Base-by-base conservation (phyloP, 2,329 filamentous ascomycete genomes). In the Phoma sp. region DNA sequence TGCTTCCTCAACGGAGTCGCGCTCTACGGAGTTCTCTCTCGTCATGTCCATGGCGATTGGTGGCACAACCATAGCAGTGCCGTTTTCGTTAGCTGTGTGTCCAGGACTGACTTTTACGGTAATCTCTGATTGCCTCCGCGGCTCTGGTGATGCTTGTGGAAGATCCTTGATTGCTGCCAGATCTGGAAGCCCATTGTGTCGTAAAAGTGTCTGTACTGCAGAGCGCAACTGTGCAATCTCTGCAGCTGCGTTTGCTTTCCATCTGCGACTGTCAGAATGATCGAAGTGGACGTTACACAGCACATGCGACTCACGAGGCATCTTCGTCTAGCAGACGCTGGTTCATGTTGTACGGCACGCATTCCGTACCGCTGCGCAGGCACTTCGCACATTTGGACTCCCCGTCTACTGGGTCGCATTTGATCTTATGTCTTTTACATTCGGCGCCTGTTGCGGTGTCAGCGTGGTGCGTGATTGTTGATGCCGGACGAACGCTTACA, bases 281-380 rank as follows among this genome's bases (percentile, higher is more conserved):
- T 25, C 36, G 33, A 11, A 14, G 2, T 15, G 7, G 5, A 15
- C 4, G 20, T 28, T 20, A 28, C 14, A 45, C 45, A 42, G 21
- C 38, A 52, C 34, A 39, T 50, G 47, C 23, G 18, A 66, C 64
- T 60, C 56, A 73, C 69, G 65, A 53, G 15, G 64, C 64, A 47
- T 73, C 71, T 56, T 72, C 71, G 21, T 72, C 68, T 26, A 68
- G 52, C 32, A 73, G 62, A 25, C 62, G 66, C 45, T 74, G 69
- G 40, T 69, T 66, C 40, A 69, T 60, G 47, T 73, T 74, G 60
- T 87, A 86, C 45, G 98, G 83, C 32, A 92, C 87, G 75, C 95
- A 99, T 74, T 95, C 96, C 57, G 90, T 91, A 76, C 93, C 65
- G 37, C 67, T 65, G 37, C 71, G 66, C 45, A 72, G 54, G 49